Evolutionary conservation across 108 stramenopile genomes (phyloP), one percentile per base, ranked within the genome.

Genomic region (Nitzschia putrida): DNA sequence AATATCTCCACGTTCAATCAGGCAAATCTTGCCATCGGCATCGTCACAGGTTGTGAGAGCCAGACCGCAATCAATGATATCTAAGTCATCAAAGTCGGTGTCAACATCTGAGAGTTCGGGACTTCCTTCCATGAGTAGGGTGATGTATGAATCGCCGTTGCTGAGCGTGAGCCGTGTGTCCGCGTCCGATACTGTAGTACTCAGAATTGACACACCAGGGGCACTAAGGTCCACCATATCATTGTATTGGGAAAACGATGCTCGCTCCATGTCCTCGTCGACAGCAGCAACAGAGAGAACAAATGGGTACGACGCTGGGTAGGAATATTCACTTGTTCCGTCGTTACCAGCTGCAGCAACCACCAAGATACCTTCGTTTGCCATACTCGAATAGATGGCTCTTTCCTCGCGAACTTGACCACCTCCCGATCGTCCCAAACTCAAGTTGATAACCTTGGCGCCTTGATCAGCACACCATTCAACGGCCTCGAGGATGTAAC

Each of bases 281-380:
- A 72, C 60, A 3, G 75, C 64, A 13, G 66, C 61, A 41, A 89
- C 85, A n/a, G 69, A 61, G 18, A 89, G 71, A 18, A 85, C 83
- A 16, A 25, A 37, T 3, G 25, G 22, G 54, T 85, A 77, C 3
- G 72, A 65, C 53, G 83, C 83, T 22, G 88, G 88, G 61, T 80
- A 86, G 14, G 38, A 49, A 25, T 24, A 11, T 0, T 60, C 49
- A 20, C 63, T 47, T 20, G 58, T 38, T 2, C 78, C 82, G 44
- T 29, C 61, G 68, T 89, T 89, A 0, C 88, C 88, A 13, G 82
- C 80, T 3, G 88, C 83, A 39, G 79, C 88, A 65, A 85, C 67
- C 11, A 81, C 22, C 58, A 60, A 60, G 7, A 41, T 23, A 1
- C 58, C 58, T 41, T 40, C 14, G 21, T 40, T 41, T 38, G 14